Percentiles rank a stretch among this genome's conserved stretches.
phyloP scores from a whole-genome alignment of 768 basidiomycete species.

The Kwoniella sp. region DNA sequence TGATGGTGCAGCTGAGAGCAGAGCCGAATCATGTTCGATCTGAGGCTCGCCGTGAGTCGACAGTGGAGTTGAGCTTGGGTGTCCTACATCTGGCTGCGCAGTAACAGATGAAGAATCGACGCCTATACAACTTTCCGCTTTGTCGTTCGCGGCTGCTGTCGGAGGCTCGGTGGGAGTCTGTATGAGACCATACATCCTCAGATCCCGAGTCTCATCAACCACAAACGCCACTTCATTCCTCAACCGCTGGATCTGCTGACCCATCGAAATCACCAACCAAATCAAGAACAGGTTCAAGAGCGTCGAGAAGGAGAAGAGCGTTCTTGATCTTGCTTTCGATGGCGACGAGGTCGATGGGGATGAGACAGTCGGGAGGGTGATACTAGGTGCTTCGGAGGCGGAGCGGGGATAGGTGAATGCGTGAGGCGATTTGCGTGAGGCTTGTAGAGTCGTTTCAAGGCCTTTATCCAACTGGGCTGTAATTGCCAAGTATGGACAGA shows the following conservation, averaged over 20 bases:
- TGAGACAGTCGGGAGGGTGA: background rate
- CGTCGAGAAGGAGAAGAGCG: constrained; percentile 33
- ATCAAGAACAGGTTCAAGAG: constrained; percentile 40
- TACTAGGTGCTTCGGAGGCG: background rate
- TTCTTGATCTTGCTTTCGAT: background rate
- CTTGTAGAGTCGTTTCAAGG: constrained; percentile 1
- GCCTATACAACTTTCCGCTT: background rate
- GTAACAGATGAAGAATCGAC: no score
- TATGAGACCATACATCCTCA: constrained; percentile 27
- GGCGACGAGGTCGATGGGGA: background rate
- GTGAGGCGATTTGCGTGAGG: background rate
- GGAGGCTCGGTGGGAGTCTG: background rate
- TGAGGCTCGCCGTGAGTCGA: background rate
- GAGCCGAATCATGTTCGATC: background rate
- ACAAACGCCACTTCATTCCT: constrained; percentile 40
- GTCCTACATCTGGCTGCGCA: no score
- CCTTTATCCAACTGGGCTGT: background rate
- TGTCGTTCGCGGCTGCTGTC: background rate
- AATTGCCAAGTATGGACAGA: background rate
- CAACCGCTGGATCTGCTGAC: constrained; percentile 41
- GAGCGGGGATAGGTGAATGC: background rate
- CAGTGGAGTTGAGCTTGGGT: background rate
- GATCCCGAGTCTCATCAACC: constrained; percentile 39
- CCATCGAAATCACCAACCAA: constrained; percentile 40
- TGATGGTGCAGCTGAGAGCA: background rate